Percentiles rank a stretch among this genome's conserved stretches.
Conservation (phyloP, 2,329 filamentous ascomycete genomes). For the Colletotrichum cuscutae region DNA sequence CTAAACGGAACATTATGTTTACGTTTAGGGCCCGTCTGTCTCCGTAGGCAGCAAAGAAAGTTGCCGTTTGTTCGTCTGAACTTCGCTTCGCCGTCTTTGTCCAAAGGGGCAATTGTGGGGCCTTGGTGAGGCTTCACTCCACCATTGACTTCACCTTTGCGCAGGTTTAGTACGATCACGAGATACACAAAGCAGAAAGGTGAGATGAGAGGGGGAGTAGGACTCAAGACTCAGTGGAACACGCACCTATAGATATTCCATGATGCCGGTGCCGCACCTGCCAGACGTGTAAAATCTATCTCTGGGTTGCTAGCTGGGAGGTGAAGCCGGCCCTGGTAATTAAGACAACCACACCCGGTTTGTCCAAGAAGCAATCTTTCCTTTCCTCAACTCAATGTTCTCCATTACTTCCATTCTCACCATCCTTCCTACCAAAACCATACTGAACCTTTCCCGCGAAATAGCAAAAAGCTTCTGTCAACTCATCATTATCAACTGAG, state of each 20-base stretch:
- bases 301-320: neutral
- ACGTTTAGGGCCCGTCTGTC: neutral
- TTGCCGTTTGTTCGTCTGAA: neutral
- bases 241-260: neutral
- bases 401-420: too few species aligned
- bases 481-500: too few species aligned
- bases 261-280: neutral
- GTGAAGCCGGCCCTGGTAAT: neutral
- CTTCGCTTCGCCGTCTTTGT: neutral
- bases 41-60: neutral
- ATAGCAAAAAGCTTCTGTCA: neutral
- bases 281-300: neutral
- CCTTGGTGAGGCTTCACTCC: neutral
- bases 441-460: too few species aligned
- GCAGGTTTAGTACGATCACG: too few species aligned
- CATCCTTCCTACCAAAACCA: too few species aligned
- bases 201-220: neutral
- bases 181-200: too few species aligned
- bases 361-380: neutral
- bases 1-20: neutral
- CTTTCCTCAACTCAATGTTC: neutral
- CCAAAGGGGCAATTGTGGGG: neutral
- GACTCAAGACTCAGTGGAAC: rapidly evolving
- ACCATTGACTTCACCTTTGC: neutral
- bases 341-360: neutral